Base-by-base conservation (phyloP, 2,329 filamentous ascomycete genomes). In the Ophiostoma sp. region DNA sequence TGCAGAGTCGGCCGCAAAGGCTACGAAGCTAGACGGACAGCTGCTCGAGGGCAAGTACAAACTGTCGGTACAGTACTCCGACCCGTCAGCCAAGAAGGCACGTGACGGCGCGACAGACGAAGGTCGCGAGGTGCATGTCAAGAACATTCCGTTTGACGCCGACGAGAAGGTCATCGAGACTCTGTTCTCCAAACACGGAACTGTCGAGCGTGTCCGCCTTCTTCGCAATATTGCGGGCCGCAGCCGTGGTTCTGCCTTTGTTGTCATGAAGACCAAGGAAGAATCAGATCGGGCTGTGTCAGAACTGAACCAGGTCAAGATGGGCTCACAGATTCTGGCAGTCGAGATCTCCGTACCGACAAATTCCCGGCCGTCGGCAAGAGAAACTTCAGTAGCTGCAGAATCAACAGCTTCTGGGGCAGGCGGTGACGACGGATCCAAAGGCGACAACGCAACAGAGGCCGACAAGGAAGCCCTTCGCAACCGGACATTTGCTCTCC, bases 71-170 rank as follows among this genome's bases (percentile, higher is more conserved):
- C 94, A 94, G 82, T 93, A 97, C 77, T 98, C 96, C 0, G 90
- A 98, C 78, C 96, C 96, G 0, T 83, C 84, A 9, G 88, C 88
- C 39, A 95, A 93, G 81, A 94, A 97, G 81, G 86, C 89, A 57
- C 92, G 96, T 28, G 89, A 91, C 74, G 94, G 94, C 28, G 90
- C 95, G 11, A 87, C 92, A 68, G 90, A 92, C n/a, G 95, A 98
- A 80, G 93, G 93, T 3, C 90, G 96, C 45, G 95, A 98, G 82
- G 82, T 98, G 11, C 93, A 94, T 78, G 85, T 98, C 70, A 90
- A 86, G 71, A 92, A 93, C 74, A 81, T 95, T 15, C 88, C 92
- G 75, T 85, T 84, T 74, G 85, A 85, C 39, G 85, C 88, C 1
- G 87, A 85, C 2, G 92, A 96, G 78, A 82, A 87, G 1, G 92